These are phyloP conservation scores for Hansenula sp. DNA, from an alignment of 1,139 yeast species.

Conservation along the genomic window DNA sequence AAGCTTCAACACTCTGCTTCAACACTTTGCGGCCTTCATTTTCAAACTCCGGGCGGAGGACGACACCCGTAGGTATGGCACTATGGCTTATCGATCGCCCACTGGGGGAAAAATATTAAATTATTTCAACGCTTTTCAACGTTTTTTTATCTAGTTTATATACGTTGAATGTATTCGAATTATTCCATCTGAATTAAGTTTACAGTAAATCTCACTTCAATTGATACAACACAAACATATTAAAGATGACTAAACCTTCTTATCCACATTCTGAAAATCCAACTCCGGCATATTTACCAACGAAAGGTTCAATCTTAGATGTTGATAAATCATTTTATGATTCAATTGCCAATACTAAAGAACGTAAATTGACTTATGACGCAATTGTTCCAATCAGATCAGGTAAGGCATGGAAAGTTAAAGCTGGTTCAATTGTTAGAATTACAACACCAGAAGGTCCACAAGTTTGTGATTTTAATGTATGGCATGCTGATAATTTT, in stretches of 20 bases:
- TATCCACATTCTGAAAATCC: slow-evolving; percentile 30
- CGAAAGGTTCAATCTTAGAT: slow-evolving; percentile 43
- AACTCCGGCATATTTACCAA: slow-evolving; percentile 55
- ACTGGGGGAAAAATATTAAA: slow-evolving; percentile 2
- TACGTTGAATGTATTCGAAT: no score
- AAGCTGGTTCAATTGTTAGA: slow-evolving; percentile 55
- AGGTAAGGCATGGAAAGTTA: slow-evolving; percentile 59
- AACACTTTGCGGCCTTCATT: no score
- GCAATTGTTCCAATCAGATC: slow-evolving; percentile 44
- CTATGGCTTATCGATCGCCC: slow-evolving; percentile 1
- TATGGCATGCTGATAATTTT: slow-evolving; percentile 59
- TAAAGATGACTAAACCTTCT: slow-evolving; percentile 18
- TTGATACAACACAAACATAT: no score
- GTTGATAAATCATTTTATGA: slow-evolving; percentile 47
- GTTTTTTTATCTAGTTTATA: no score
- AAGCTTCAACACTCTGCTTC: no score
- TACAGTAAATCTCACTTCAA: no score
- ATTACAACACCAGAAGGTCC: slow-evolving; percentile 66
- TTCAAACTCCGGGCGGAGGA: neutral
- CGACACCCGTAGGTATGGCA: neutral
- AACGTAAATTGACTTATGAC: slow-evolving; percentile 14
- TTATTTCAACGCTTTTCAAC: no score
- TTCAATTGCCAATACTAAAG: slow-evolving; percentile 38
- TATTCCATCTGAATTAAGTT: no score
- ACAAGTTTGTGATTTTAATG: slow-evolving; percentile 65